Evolutionary conservation across 1,284 basidiomycete genomes (phyloP).

Genomic region (Veloboletus limbatus): DNA sequence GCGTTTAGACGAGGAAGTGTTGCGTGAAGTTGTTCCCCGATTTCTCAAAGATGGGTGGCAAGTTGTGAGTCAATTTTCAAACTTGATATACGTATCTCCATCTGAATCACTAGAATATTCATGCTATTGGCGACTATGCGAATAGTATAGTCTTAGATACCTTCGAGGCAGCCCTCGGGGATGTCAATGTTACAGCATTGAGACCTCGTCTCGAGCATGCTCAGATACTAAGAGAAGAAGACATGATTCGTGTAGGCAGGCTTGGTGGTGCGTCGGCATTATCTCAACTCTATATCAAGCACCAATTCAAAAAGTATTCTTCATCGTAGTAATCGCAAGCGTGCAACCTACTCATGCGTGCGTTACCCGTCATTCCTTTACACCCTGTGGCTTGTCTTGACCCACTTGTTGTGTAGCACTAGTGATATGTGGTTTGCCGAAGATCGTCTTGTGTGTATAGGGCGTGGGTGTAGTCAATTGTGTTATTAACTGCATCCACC

Average conservation of each 20-base stretch:
- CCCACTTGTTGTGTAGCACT: constrained; percentile 41
- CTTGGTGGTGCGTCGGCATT: constrained; percentile 59
- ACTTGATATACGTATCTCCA: neutral
- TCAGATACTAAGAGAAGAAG: constrained; percentile 73
- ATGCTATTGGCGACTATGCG: constrained; percentile 90
- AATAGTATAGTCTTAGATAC: constrained; percentile 82
- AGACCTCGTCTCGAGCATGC: constrained; percentile 88
- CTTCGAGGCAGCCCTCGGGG: constrained; percentile 67
- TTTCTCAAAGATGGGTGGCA: constrained; percentile 80
- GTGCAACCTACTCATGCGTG: constrained; percentile 89
- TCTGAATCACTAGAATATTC: constrained; percentile 61
- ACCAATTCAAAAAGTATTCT: neutral
- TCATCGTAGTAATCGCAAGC: constrained; percentile 60
- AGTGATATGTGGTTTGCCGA: constrained; percentile 91
- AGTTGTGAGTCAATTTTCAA: constrained; percentile 53
- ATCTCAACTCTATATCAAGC: neutral
- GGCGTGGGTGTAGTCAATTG: neutral
- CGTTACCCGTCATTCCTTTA: constrained; percentile 29
- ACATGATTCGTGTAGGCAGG: constrained; percentile 71
- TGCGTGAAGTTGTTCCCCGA: constrained; percentile 62
- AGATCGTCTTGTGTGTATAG: constrained; percentile 61
- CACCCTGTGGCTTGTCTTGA: neutral
- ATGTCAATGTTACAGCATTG: constrained; percentile 57
- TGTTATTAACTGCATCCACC: neutral
- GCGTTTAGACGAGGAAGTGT: constrained; percentile 61